Conservation (phyloP, 2,329 filamentous ascomycete genomes). For the Xylariomycetidae sp. region DNA sequence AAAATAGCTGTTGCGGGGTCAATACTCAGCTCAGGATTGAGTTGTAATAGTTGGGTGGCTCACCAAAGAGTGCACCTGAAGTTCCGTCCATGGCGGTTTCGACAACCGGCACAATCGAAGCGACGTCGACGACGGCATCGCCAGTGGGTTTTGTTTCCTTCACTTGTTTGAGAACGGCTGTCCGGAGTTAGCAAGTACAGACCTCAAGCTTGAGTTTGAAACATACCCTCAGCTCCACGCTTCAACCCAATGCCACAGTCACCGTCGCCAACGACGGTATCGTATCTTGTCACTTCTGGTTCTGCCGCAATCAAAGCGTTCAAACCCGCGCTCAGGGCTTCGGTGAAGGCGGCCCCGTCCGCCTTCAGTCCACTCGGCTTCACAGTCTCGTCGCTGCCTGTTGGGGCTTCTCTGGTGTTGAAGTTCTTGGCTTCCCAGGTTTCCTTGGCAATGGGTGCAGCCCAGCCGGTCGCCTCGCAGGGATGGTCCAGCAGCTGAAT, state of each 20-base stretch:
- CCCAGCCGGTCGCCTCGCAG: slow-evolving; percentile 65
- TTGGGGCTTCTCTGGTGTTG: slow-evolving; percentile 37
- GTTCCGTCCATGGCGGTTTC: slow-evolving; percentile 57
- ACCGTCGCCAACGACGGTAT: slow-evolving; percentile 83
- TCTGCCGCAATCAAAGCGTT: slow-evolving; percentile 59
- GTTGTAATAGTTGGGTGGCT: too few relatives aligned
- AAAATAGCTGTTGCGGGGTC: slow-evolving; percentile 83
- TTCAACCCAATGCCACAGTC: slow-evolving; percentile 85
- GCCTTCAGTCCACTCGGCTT: slow-evolving; percentile 45
- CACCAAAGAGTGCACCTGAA: slow-evolving; percentile 52
- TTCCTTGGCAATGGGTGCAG: slow-evolving; percentile 52
- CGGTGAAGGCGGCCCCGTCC: slow-evolving; percentile 44
- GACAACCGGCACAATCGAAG: slow-evolving; percentile 46
- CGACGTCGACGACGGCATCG: slow-evolving; percentile 47
- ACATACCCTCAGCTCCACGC: slow-evolving; percentile 70
- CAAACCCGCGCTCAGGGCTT: slow-evolving; percentile 51
- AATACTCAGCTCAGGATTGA: too few relatives aligned
- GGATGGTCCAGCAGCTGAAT: slow-evolving; percentile 65
- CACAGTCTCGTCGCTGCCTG: slow-evolving; percentile 24
- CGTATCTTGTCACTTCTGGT: slow-evolving; percentile 65
- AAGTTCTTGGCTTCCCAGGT: slow-evolving; percentile 57
- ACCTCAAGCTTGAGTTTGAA: not conserved
- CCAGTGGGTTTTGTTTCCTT: slow-evolving; percentile 37
- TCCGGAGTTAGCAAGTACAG: slow-evolving; percentile 1
- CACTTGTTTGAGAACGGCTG: slow-evolving; percentile 49